Evolutionary conservation across 192 early-diverging fungal species (phyloP).

Genomic region (Rhizophagus sp.): DNA sequence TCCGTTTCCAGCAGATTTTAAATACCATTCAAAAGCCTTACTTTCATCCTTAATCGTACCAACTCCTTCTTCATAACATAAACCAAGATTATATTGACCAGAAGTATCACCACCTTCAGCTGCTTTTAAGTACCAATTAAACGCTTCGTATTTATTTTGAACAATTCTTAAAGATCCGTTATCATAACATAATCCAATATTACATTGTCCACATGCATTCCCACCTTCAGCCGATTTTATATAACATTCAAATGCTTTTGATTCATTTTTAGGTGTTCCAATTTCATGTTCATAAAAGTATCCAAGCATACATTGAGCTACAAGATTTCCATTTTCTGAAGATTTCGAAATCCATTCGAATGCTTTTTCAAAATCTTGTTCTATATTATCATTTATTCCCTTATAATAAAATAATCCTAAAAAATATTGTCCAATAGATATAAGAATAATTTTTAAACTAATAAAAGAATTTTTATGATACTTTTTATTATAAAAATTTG

Average conservation of each 20-base stretch:
- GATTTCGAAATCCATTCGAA: constrained; percentile 12
- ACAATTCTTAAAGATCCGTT: neutral
- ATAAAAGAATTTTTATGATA: neutral
- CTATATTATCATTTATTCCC: neutral
- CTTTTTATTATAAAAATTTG: neutral
- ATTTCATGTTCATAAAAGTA: constrained; percentile 9
- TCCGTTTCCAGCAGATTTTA: constrained; percentile 37
- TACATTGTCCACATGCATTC: constrained; percentile 7
- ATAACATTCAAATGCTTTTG: constrained; percentile 16
- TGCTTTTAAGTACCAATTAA: constrained; percentile 43
- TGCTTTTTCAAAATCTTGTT: neutral
- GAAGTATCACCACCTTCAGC: constrained; percentile 34
- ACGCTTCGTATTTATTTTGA: constrained; percentile 33
- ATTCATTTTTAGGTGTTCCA: neutral
- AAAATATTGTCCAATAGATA: neutral
- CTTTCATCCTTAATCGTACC: constrained; percentile 35
- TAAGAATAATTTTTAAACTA: neutral
- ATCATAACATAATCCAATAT: constrained; percentile 13
- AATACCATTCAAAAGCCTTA: constrained; percentile 45
- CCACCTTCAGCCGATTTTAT: constrained; percentile 8
- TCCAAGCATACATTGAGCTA: constrained; percentile 15
- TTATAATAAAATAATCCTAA: neutral
- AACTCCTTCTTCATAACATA: constrained; percentile 40
- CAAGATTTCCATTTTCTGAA: constrained; percentile 1
- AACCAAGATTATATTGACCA: constrained; percentile 37